Evolutionary conservation across 129 eudicot genomes (phyloP), one percentile per base, ranked within the genome.

Genomic region (Silybum marianum): DNA sequence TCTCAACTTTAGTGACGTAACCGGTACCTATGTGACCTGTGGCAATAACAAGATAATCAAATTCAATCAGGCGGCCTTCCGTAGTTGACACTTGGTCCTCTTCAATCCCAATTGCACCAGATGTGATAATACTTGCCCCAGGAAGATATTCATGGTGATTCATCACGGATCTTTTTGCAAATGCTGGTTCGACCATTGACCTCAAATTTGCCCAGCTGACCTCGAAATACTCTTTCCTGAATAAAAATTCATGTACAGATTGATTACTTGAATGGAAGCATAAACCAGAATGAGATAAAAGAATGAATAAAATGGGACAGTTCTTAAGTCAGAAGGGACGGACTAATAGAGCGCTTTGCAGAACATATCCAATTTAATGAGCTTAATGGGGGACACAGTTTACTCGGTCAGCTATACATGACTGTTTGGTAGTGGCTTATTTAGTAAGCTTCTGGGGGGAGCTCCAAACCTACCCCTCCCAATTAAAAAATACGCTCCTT

Each of bases 161-260:
- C 39, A 92, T 84, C 30, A 92, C 73, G 8, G 89, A 69, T 86
- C 90, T 90, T 74, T 88, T 78, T 18, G 91, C 95, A 87, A 92
- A 90, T 48, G 95, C 60, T 67, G 95, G 97, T 75, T 92, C 91
- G 7, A 90, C 93, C 89, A 83, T 90, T 72, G 90, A 80, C 81
- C 97, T 88, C 88, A 92, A 80, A 69, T 72, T 74, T 60, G 93
- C 91, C 97, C 97, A 90, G 11, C 93, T 70, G 40, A 92, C 76
- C 87, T 90, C 95, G 28, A 90, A 84, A 73, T 90, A 92, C 70
- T 92, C 90, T 84, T 92, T 92, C 91, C 93, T 92, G 92, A 68
- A 78, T 16, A 36, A 42, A 66, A 66, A 65, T 40, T 22, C 26
- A 73, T 67, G 54, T 44, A 22, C 58, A 23, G 12, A 21, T 80